Evolutionary conservation across 305 asterid species (phyloP), one percentile per base, ranked within the genome.

Genomic region (Solanum hybrid): DNA sequence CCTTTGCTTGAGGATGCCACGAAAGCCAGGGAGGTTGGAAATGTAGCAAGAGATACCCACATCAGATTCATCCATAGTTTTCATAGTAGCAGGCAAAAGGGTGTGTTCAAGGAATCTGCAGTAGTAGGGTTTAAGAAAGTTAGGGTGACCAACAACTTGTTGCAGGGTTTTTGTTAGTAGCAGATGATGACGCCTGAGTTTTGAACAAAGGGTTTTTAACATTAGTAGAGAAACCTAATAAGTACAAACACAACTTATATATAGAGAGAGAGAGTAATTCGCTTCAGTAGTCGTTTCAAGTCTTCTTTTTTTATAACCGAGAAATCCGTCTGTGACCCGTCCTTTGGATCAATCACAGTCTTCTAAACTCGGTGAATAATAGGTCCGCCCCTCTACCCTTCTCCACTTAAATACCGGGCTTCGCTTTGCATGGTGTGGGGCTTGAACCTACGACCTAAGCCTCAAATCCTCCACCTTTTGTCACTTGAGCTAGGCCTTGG

Each of bases 1-100:
- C 99, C 99, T 97, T 90, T 95, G 99, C 92, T 97, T 97, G 92
- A 97, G 99, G 90, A 95, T 93, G 75, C 99, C 99, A 46, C 96
- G 94, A 92, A 97, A 97, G 80, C 99, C 98, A 22, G 98, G 98
- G 74, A 95, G 97, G 57, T 90, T 81, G 82, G 99, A 95, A 82
- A 96, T 94, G 95, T 94, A 95, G 93, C 98, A 97, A 87, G 92
- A 91, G 26, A 97, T 97, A 34, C 99, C 99, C 18, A 97, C 98
- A 57, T 95, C 98, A 26, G 95, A 92, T 92, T 97, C 99, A 89
- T 95, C 97, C 39, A 92, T 95, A 61, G 71, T 61, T 61, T 61
- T 61, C 26, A 61, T 61, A 18, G 88, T 82, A 39, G 57, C 79
- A 28, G 75, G 90, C 26, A 89, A 81, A 90, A 77, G 89, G 90